phyloP scores from a whole-genome alignment of 2,329 filamentous ascomycete genomes.

The Alternaria dauci region DNA sequence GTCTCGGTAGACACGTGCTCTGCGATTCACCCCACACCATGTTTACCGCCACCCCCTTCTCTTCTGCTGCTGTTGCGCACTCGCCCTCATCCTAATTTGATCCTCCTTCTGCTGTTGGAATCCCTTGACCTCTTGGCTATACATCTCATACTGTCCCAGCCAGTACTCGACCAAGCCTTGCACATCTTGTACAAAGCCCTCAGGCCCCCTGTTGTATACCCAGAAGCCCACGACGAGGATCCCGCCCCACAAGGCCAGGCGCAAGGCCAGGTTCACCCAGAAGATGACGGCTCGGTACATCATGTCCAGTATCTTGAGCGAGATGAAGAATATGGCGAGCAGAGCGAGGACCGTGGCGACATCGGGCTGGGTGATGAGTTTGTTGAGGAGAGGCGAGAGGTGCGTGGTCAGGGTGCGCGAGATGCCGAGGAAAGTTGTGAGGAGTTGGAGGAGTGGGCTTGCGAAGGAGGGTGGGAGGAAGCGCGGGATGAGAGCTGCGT shows the following conservation, averaged over 20 bases:
- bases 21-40: not conserved
- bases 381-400: slow-evolving; percentile 41
- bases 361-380: slow-evolving; percentile 51
- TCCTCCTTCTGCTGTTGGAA: slow-evolving; percentile 37
- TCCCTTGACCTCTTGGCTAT: slow-evolving; percentile 38
- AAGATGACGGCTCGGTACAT: slow-evolving; percentile 76
- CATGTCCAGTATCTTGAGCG: slow-evolving; percentile 71
- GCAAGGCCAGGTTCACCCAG: slow-evolving; percentile 74
- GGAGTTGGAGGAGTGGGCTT: slow-evolving; percentile 38
- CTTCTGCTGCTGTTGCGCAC: slow-evolving; percentile 20
- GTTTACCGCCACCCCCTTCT: slow-evolving; percentile 22
- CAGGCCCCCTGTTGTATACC: slow-evolving; percentile 69
- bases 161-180: slow-evolving; percentile 47
- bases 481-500: slow-evolving; percentile 39
- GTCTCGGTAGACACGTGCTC: not conserved
- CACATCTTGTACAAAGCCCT: slow-evolving; percentile 70
- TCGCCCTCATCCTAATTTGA: slow-evolving; percentile 35
- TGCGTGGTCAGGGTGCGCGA: slow-evolving; percentile 39
- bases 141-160: slow-evolving; percentile 51
- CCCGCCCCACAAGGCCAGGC: slow-evolving; percentile 70
- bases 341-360: slow-evolving; percentile 64
- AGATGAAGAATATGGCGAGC: slow-evolving; percentile 69
- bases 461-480: slow-evolving; percentile 46
- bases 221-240: slow-evolving; percentile 64
- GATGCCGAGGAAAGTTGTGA: slow-evolving; percentile 41